Base-by-base conservation (phyloP, 139 green algal species). In the Picochlorum sp. region DNA sequence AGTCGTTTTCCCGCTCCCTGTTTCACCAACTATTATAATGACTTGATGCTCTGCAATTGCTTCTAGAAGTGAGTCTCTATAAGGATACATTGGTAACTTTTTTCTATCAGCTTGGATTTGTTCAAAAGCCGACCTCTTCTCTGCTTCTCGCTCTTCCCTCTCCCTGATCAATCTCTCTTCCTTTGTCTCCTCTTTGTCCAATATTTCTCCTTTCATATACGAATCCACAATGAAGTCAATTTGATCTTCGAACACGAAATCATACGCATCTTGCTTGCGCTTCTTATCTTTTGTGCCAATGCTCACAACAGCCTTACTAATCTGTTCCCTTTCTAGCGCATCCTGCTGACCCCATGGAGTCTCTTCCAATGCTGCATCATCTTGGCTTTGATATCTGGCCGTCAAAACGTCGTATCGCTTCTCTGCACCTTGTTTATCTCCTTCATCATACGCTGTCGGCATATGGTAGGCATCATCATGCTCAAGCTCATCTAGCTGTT, bases 1-100 rank as follows among this genome's bases (percentile, higher is more conserved):
- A 10, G 88, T 96, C 49, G 89, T 96, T 73, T 95, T 96, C 37
- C 91, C 90, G 1, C 87, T 92, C 14, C 92, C 92, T 4, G 91
- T 97, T 79, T 98, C 92, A 6, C 86, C 93, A 16, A 97, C 92
- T 41, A 98, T 90, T 75, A 98, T 91, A 14, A 98, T 60, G 18
- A 97, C 75, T 76, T 95, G 88, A 76, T 96, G 83, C 76, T 92
- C 75, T 47, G 84, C 84, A 20, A 98, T 76, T 24, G 89, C 90
- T 30, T 79, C 52, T 37, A 96, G 79, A 50, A 97, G 65, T 49
- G 72, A 47, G 3, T 88, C 74, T 23, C 84, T 56, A 67, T 89
- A 95, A 2, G 73, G 69, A 69, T 84, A 97, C 69, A 98, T 96
- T 60, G 92, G 92, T 66, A 98, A 81, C 45, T 68, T 67, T 18